Percentiles rank a stretch among this genome's conserved stretches.
Conservation (phyloP, 495 filamentous ascomycete genomes). For the Hypoxylon fragiforme region DNA sequence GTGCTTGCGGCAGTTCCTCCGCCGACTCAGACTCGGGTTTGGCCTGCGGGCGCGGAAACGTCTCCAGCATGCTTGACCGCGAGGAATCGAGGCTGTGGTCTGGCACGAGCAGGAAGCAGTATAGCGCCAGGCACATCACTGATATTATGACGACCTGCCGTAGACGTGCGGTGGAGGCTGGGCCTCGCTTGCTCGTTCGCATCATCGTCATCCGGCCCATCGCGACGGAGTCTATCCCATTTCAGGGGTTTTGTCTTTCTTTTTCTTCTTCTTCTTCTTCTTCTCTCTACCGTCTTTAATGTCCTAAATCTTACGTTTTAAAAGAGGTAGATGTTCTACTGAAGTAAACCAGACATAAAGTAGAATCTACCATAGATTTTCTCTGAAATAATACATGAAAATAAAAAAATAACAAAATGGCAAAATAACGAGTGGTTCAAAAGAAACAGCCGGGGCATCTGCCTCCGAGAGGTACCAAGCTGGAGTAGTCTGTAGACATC, state of each 20-base stretch:
- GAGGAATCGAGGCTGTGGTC: conserved; percentile 30
- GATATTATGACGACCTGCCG: conserved; percentile 36
- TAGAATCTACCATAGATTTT: background rate
- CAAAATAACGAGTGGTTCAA: conserved; percentile 1
- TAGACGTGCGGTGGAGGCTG: conserved; percentile 33
- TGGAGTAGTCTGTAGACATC: too few species aligned
- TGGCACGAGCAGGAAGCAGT: conserved; percentile 43
- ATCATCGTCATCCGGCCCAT: conserved; percentile 19
- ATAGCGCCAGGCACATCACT: conserved; percentile 39
- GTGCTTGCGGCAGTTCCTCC: conserved; percentile 23
- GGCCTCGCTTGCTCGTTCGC: conserved; percentile 9
- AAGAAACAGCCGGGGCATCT: conserved; percentile 21
- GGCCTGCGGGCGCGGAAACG: conserved; percentile 6
- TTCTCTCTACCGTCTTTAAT: background rate
- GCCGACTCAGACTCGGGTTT: background rate
- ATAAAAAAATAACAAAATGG: background rate
- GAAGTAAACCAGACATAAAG: background rate
- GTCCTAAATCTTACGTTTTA: too few species aligned
- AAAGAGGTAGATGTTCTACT: background rate
- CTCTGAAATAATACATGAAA: background rate
- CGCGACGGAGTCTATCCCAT: background rate
- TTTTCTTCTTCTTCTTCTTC: background rate
- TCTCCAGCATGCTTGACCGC: conserved; percentile 22
- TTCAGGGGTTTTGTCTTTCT: too few species aligned
- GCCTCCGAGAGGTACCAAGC: too few species aligned